Percentiles rank a stretch among this genome's conserved stretches.
Conservation (phyloP, 805 yeast species). For the Phaffomyces antillensis region DNA sequence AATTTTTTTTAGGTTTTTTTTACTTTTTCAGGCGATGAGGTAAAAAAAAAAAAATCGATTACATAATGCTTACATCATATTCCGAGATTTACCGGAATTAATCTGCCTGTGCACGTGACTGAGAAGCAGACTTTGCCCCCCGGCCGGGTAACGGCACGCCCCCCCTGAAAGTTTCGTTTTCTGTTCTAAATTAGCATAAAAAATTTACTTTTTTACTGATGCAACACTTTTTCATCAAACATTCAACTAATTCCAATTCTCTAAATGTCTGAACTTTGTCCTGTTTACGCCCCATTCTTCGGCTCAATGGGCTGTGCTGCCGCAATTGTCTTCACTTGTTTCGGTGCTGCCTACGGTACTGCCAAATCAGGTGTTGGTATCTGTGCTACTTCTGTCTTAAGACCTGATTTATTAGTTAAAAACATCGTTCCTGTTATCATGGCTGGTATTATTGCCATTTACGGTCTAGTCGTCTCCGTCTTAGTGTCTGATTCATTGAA, state of each 20-base stretch:
- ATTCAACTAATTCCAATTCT: background rate
- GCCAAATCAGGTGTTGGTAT: conserved; percentile 99
- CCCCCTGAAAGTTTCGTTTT: background rate
- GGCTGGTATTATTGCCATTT: conserved; percentile 99
- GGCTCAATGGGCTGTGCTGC: conserved; percentile 99
- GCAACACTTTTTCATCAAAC: background rate
- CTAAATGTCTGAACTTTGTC: conserved; percentile 24
- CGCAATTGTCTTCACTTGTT: conserved; percentile 96
- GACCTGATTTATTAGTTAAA: conserved; percentile 93
- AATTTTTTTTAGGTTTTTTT: background rate
- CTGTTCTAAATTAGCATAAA: no score
- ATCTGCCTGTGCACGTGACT: no score
- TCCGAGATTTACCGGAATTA: no score
- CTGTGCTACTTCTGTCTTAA: conserved; percentile 94
- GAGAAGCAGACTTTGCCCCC: no score
- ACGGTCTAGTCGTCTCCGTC: conserved; percentile 94
- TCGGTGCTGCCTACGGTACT: conserved; percentile 99
- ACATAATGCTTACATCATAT: no score
- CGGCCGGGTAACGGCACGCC: background rate
- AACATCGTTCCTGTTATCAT: conserved; percentile 95
- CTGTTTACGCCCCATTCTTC: conserved; percentile 75
- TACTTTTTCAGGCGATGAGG: no score
- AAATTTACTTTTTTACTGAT: background rate
- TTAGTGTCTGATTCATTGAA: conserved; percentile 83
- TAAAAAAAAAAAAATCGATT: no score